Evolutionary conservation across 1,139 yeast species (phyloP), one percentile per base, ranked within the genome.

Genomic region (Candida labiduridarum): DNA sequence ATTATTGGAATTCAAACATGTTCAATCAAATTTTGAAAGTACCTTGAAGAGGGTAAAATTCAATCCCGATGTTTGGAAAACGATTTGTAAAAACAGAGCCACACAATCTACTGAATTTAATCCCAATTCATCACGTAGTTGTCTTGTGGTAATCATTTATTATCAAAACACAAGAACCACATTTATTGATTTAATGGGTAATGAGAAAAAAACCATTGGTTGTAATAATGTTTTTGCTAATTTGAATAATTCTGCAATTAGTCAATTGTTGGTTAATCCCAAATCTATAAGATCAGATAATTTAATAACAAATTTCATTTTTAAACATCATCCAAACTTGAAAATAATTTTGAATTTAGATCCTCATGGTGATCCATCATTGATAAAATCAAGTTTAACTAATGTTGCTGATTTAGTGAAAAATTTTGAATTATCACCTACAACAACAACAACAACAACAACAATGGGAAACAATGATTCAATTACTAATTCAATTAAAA

Each of bases 151-250:
- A 5, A 61, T 66, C 4, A 54, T 71, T 25, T 60, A 56, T 49
- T 57, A 58, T 34, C 59, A 59, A 40, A 60, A 59, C 36, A 53
- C 55, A 12, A 59, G 62, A 49, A 56, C 58, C 12, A 65, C 71
- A 1, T 63, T 65, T 46, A 62, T 70, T 46, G 74, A 71, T 45
- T 56, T 68, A 48, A 65, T 68, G 70, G 73, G 72, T 2, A 65
- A 65, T 52, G 73, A 69, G 50, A 65, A 63, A 51, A 44, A 43
- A 15, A 22, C 47, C 25, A 8, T 39, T 10, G 12, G 42, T 7
- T 14, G 41, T n/a, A 18, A 39, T 19, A 65, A 64, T 49, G 56
- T 56, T 4, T 67, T 68, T 57, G 72, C 72, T 25, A 68, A 67
- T 52, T 52, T 60, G 49, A 67, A 61, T 49, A 64, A 66, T 49